Percentiles rank a stretch among this genome's conserved stretches.
Evolutionary conservation across 2,329 filamentous ascomycete species (phyloP).

Genomic region (Clonostachys solani): DNA sequence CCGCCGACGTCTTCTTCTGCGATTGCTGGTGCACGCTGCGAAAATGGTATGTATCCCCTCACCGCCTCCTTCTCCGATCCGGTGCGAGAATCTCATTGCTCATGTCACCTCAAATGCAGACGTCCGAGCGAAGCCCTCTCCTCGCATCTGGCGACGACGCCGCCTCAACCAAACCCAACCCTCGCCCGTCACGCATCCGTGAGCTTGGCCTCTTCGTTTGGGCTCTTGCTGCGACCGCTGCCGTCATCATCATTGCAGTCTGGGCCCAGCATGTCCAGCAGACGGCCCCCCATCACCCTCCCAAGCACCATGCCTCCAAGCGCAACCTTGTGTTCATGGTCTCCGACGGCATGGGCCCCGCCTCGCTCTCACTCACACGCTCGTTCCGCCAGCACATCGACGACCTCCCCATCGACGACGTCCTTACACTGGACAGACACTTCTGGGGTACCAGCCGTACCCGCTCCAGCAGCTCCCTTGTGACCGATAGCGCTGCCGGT

Average conservation of each 20-base stretch:
- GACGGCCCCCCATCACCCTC: constrained; percentile 23
- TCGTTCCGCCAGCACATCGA: constrained; percentile 78
- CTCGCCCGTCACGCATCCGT: constrained; percentile 44
- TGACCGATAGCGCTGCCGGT: constrained; percentile 95
- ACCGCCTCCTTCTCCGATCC: too few species aligned
- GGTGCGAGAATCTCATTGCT: background rate
- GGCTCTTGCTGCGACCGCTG: constrained; percentile 76
- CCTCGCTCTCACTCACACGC: constrained; percentile 81
- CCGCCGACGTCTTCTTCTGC: too few species aligned
- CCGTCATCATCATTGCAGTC: constrained; percentile 77
- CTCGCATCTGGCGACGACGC: constrained; percentile 24
- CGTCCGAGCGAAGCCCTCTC: constrained; percentile 38
- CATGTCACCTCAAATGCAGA: constrained; percentile 27
- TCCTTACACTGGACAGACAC: constrained; percentile 78
- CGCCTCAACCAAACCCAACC: constrained; percentile 7
- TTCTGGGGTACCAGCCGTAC: constrained; percentile 89
- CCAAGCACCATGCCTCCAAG: constrained; percentile 53
- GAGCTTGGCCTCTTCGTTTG: constrained; percentile 77
- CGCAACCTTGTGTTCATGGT: constrained; percentile 98
- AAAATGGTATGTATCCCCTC: too few species aligned
- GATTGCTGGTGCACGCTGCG: too few species aligned
- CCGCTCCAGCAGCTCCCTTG: constrained; percentile 74
- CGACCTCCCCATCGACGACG: constrained; percentile 68
- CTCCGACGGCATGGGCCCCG: constrained; percentile 96
- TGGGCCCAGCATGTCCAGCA: constrained; percentile 66